phyloP scores from a whole-genome alignment of 176 grass and related monocot genomes.

The Aegilops tauschii region DNA sequence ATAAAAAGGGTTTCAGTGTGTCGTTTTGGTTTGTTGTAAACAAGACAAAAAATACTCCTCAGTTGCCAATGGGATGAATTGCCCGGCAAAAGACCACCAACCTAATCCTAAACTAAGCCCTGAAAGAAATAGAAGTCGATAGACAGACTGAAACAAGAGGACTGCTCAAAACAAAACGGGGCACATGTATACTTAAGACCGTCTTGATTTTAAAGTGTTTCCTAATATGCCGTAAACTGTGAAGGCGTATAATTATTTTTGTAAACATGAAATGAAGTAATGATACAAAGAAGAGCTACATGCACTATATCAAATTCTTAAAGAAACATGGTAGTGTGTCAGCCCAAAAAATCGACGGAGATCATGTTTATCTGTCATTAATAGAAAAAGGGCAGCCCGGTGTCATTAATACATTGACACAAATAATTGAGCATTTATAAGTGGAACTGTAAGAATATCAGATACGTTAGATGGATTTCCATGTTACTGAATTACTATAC shows the following conservation, averaged over 20 bases:
- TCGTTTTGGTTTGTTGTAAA: neutral
- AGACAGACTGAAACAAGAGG: neutral
- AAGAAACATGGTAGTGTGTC: constrained; percentile 6
- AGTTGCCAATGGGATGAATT: neutral
- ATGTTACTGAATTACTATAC: constrained; percentile 7
- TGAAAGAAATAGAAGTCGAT: neutral
- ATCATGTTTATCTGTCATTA: neutral
- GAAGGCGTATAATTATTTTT: neutral
- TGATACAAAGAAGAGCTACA: neutral
- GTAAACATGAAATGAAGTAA: constrained; percentile 1
- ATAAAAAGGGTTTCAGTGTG: neutral
- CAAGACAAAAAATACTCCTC: neutral
- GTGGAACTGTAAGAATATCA: neutral
- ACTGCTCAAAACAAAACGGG: neutral
- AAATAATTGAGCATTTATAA: neutral
- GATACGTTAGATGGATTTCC: neutral
- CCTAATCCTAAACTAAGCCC: neutral
- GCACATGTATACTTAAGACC: neutral
- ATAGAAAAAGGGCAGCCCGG: too few relatives aligned
- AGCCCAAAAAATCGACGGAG: neutral
- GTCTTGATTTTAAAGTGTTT: neutral
- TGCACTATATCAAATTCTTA: constrained; percentile 1
- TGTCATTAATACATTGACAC: neutral
- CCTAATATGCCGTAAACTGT: neutral
- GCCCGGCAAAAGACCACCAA: neutral